Conservation (phyloP, 1,284 basidiomycete species). For the Puccinia coronata region DNA sequence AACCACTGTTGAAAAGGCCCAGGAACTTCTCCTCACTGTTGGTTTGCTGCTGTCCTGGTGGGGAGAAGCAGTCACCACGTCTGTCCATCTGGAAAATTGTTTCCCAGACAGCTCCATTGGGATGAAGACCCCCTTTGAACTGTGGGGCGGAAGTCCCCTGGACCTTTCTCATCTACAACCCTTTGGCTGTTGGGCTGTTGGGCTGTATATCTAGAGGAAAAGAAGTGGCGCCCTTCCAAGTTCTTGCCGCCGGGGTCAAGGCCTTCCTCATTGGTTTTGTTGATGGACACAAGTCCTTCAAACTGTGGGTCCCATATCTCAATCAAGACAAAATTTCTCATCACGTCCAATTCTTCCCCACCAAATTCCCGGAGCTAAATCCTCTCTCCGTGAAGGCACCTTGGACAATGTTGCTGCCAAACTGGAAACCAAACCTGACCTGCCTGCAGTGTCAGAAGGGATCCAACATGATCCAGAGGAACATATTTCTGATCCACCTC, state of each 20-base stretch:
- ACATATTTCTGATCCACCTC: too few relatives aligned
- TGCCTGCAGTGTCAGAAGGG: too few relatives aligned
- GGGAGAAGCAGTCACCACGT: constrained; percentile 7
- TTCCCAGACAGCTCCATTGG: constrained; percentile 9
- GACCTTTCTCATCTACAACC: not conserved
- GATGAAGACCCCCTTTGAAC: not conserved
- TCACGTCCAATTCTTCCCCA: not conserved
- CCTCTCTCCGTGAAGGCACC: too few relatives aligned
- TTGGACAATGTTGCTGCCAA: too few relatives aligned
- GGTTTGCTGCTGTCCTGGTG: not conserved
- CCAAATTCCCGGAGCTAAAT: not conserved
- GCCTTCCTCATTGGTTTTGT: not conserved
- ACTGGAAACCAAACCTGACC: not conserved
- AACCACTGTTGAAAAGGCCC: constrained; percentile 22
- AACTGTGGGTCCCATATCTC: not conserved
- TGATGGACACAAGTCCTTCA: not conserved
- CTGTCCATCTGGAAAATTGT: constrained; percentile 1
- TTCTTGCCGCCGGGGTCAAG: not conserved
- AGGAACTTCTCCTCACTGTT: not conserved
- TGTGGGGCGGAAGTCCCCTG: not conserved
- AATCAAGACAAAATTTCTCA: not conserved
- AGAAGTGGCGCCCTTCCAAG: not conserved
- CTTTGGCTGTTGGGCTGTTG: constrained; percentile 29
- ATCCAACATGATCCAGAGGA: too few relatives aligned
- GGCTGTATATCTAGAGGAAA: not conserved